These are phyloP conservation scores for Alnus rubra DNA, from an alignment of 306 rosid species.

Conservation along the genomic window DNA sequence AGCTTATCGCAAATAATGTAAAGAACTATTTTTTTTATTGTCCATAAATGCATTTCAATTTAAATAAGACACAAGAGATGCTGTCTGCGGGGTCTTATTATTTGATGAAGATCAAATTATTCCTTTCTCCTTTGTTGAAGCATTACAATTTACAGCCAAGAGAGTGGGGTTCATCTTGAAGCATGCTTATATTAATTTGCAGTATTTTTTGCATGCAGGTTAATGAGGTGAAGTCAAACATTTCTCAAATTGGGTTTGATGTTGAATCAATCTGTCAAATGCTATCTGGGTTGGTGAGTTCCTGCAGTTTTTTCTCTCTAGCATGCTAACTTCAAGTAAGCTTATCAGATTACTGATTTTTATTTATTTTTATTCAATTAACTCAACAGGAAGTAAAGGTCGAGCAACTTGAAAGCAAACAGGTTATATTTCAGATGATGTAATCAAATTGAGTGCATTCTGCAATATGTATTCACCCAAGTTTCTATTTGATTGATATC, in stretches of 20 bases:
- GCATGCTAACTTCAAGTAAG: background rate
- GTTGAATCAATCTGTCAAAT: conserved; percentile 47
- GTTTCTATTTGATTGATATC: background rate
- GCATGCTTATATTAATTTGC: background rate
- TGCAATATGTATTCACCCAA: background rate
- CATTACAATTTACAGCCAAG: background rate
- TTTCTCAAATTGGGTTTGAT: conserved; percentile 69
- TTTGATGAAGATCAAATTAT: background rate
- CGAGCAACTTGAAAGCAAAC: conserved; percentile 51
- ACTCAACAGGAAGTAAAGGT: conserved; percentile 49
- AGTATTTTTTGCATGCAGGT: conserved; percentile 46
- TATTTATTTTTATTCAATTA: conserved; percentile 1
- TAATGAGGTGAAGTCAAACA: conserved; percentile 61
- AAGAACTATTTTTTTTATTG: conserved; percentile 23
- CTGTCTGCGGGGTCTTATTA: background rate
- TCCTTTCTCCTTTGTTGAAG: conserved; percentile 4
- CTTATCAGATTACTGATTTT: background rate
- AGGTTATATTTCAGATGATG: conserved; percentile 33
- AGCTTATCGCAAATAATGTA: conserved; percentile 66
- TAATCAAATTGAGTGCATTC: background rate
- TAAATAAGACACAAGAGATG: conserved; percentile 8
- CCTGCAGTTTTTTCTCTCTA: background rate
- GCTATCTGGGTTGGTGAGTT: conserved; percentile 56
- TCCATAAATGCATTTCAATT: conserved; percentile 8
- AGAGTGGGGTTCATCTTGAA: background rate